phyloP scores from a whole-genome alignment of 2,329 filamentous ascomycete genomes.

The Fusarium sacchari region DNA sequence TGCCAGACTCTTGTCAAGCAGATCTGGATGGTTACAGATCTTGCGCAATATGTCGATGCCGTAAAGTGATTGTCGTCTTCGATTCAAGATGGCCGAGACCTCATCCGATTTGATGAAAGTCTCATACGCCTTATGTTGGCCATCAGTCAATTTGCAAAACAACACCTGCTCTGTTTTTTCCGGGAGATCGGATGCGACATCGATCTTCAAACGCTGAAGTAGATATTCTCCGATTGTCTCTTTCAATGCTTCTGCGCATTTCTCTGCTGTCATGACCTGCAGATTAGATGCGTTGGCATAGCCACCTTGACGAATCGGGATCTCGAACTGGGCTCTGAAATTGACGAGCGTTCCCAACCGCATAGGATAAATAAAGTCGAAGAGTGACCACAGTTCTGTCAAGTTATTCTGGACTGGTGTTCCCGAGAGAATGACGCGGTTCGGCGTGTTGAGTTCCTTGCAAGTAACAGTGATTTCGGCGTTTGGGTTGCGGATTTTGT shows the following conservation, averaged over 20 bases:
- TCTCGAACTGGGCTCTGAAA: conserved; percentile 91
- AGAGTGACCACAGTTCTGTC: conserved; percentile 93
- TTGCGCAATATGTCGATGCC: conserved; percentile 94
- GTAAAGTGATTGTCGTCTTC: conserved; percentile 81
- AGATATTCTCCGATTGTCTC: conserved; percentile 94
- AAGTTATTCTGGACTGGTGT: conserved; percentile 99
- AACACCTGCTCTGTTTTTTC: conserved; percentile 97
- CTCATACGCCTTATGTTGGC: conserved; percentile 84
- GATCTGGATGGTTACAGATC: conserved; percentile 96
- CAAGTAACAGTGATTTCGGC: conserved; percentile 94
- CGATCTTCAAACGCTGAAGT: conserved; percentile 89
- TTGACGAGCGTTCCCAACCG: conserved; percentile 89
- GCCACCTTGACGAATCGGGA: conserved; percentile 91
- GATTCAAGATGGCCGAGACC: conserved; percentile 82
- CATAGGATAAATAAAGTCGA: conserved; percentile 98
- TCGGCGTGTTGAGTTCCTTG: conserved; percentile 90
- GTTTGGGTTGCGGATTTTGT: conserved; percentile 97
- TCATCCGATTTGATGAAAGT: conserved; percentile 84
- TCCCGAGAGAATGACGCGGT: conserved; percentile 92
- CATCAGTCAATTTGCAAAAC: conserved; percentile 86
- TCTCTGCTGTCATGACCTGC: conserved; percentile 92
- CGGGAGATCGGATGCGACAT: conserved; percentile 92
- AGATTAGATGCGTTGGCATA: conserved; percentile 96
- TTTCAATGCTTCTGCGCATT: conserved; percentile 92
- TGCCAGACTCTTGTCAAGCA: conserved; percentile 71